phyloP scores from a whole-genome alignment of 345 rosid species.

The Linum tenue region DNA sequence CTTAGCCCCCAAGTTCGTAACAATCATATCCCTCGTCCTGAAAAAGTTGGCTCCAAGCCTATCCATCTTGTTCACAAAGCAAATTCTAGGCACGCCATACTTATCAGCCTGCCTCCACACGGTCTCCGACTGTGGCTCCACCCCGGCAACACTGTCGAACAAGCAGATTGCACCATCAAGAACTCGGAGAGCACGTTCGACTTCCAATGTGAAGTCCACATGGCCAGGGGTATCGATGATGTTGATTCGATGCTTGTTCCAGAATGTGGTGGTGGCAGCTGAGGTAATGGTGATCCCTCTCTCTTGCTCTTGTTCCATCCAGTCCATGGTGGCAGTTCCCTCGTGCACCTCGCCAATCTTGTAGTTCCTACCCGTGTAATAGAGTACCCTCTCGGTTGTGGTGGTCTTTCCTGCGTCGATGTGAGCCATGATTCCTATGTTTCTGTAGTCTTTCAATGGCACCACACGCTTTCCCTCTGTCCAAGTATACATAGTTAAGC shows the following conservation, averaged over 20 bases:
- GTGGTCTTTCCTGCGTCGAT: slow-evolving; percentile 99
- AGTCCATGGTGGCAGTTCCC: slow-evolving; percentile 98
- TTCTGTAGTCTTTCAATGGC: slow-evolving; percentile 76
- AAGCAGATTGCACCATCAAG: slow-evolving; percentile 93
- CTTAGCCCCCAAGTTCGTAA: slow-evolving; percentile 88
- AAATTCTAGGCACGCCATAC: slow-evolving; percentile 93
- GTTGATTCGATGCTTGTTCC: slow-evolving; percentile 87
- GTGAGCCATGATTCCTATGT: slow-evolving; percentile 98
- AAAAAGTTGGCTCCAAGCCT: slow-evolving; percentile 94
- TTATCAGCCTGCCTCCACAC: slow-evolving; percentile 99
- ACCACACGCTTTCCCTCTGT: slow-evolving; percentile 55
- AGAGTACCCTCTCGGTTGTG: slow-evolving; percentile 79
- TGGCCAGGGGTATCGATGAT: slow-evolving; percentile 97
- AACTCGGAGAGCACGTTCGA: slow-evolving; percentile 91
- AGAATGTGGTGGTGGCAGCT: slow-evolving; percentile 89
- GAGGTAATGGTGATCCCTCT: slow-evolving; percentile 98
- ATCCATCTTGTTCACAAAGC: slow-evolving; percentile 96
- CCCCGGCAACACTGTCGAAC: slow-evolving; percentile 98
- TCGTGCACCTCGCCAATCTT: slow-evolving; percentile 97
- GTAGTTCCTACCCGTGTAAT: slow-evolving; percentile 90
- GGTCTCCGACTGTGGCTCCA: slow-evolving; percentile 97
- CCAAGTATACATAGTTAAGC: slow-evolving; percentile 3
- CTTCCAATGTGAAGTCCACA: slow-evolving; percentile 94
- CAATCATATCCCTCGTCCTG: slow-evolving; percentile 89
- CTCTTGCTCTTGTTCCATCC: slow-evolving; percentile 99